These are phyloP conservation scores for Nyctanthes arbortristis DNA, from an alignment of 257 asterid genomes.

Conservation along the genomic window DNA sequence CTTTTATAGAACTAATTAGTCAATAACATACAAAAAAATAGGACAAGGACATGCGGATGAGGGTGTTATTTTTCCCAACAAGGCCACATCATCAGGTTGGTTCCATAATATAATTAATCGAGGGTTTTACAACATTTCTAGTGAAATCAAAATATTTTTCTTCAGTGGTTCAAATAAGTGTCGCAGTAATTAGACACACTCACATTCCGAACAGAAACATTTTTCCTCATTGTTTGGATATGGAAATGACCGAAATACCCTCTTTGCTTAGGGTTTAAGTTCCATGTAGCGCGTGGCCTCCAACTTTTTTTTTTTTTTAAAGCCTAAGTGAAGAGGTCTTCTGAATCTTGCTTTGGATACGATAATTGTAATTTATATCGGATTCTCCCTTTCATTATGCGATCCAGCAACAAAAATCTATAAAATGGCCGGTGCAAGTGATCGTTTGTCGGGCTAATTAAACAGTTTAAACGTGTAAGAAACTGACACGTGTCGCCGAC, in stretches of 20 bases:
- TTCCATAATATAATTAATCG: too few relatives aligned
- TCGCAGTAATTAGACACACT: too few relatives aligned
- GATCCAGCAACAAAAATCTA: neutral
- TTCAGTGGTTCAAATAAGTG: too few relatives aligned
- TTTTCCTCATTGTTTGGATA: neutral
- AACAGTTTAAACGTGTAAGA: neutral
- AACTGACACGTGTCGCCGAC: conserved; percentile 52
- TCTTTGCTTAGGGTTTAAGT: neutral
- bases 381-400: conserved; percentile 17
- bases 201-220: neutral
- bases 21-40: too few relatives aligned
- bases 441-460: conserved; percentile 7
- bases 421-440: conserved; percentile 38
- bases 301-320: conserved; percentile 20
- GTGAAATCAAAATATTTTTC: too few relatives aligned
- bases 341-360: conserved; percentile 7
- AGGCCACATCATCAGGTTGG: too few relatives aligned
- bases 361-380: too few relatives aligned
- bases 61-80: too few relatives aligned
- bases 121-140: too few relatives aligned
- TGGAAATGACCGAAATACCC: neutral
- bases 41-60: too few relatives aligned
- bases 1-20: too few relatives aligned
- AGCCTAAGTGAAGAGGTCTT: neutral
- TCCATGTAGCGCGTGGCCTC: conserved; percentile 36